Evolutionary conservation across 2,329 filamentous ascomycete species (phyloP), one percentile per base, ranked within the genome.

Genomic region (Tolypocladium ophioglossoides): DNA sequence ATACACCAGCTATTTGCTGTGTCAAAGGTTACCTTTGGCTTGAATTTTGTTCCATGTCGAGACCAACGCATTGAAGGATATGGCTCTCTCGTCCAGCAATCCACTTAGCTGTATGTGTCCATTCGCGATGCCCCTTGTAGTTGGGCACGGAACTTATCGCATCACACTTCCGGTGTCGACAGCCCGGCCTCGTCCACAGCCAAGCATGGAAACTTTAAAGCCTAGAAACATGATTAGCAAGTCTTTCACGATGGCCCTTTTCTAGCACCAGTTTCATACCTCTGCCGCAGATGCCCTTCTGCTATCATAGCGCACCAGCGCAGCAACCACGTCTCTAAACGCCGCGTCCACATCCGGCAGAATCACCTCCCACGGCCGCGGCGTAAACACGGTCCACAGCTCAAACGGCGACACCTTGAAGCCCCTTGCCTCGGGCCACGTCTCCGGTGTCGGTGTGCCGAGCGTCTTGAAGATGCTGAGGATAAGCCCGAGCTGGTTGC

Each of bases 381-480:
- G 70, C 4, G 84, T 79, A 65, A 95, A 96, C 16, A 83, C 75
- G 41, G 84, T 80, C 72, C 96, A 99, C 68, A 91, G 95, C 16
- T 91, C 88, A 78, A 95, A 99, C 20, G 96, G 94, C 0, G 88
- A 87, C 1, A 83, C 82, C 56, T 70, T 75, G 63, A 95, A 86
- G 1, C 65, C 64, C 12, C 71, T 71, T 6, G 89, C 87, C 69
- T 91, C 89, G 2, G 94, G 94, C 94, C 94, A 99, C 0, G 76
- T 83, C 52, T 85, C 75, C n/a, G 77, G 70, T 47, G 86, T 87
- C 0, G 94, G 94, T 1, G 91, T 96, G 1, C 95, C 95, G 8
- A 99, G 70, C 0, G 86, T 95, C 70, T 88, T 85, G 72, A 99
- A 97, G 38, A 97, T 92, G 64, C 90, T 96, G 52, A 91, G 78